Conservation (phyloP, 2,329 filamentous ascomycete genomes). For the Monilinia fructigena region DNA sequence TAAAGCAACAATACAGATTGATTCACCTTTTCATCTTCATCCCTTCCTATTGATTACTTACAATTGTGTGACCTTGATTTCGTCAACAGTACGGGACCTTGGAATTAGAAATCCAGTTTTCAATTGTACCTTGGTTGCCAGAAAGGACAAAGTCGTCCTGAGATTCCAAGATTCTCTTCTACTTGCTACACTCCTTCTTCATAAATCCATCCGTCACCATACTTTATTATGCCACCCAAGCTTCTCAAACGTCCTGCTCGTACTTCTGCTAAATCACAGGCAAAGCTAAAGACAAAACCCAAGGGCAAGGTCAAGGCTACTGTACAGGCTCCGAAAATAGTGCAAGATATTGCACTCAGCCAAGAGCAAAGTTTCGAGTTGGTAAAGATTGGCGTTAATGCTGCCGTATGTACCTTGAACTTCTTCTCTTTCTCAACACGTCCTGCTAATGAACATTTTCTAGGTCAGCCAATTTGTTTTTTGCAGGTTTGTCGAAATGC, state of each 20-base stretch:
- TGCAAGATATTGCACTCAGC: slow-evolving; percentile 17
- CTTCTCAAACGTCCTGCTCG: neutral
- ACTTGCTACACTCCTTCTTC: neutral
- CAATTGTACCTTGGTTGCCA: neutral
- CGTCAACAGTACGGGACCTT: neutral
- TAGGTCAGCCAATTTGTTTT: slow-evolving; percentile 28
- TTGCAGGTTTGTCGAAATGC: slow-evolving; percentile 15
- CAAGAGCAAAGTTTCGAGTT: slow-evolving; percentile 28
- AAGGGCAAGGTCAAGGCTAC: neutral
- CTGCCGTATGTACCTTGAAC: slow-evolving; percentile 22
- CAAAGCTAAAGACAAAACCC: neutral
- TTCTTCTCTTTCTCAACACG: neutral
- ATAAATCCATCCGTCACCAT: too few species aligned
- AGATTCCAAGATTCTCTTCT: neutral
- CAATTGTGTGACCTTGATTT: neutral
- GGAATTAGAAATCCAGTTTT: neutral
- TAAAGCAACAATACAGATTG: neutral
- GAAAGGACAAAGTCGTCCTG: neutral
- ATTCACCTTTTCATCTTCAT: neutral
- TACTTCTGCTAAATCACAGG: neutral
- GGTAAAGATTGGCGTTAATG: slow-evolving; percentile 27
- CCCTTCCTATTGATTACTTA: neutral
- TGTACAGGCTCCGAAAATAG: neutral
- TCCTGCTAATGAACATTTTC: neutral
- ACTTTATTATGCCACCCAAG: slow-evolving; percentile 3